phyloP scores from a whole-genome alignment of 192 early-diverging fungal genomes.

The Rhizoclosmatium globosum region DNA sequence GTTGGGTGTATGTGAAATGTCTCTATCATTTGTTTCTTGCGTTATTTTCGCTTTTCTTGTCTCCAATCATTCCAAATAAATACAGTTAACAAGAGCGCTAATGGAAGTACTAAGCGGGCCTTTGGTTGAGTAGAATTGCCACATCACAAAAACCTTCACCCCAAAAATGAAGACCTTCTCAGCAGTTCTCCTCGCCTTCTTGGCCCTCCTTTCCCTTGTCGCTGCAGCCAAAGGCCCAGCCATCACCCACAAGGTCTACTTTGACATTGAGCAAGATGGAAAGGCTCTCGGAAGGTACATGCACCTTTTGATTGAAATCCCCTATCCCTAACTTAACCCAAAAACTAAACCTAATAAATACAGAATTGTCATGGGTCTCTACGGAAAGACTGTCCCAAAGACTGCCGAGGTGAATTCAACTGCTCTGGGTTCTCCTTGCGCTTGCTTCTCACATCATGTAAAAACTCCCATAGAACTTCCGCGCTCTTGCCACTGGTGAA shows the following conservation, averaged over 20 bases:
- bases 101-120: too few species aligned
- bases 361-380: conserved; percentile 58
- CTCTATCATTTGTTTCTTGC: too few species aligned
- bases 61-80: not conserved
- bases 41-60: not conserved
- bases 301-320: not conserved
- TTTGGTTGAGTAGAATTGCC: too few species aligned
- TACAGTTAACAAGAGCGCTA: not conserved
- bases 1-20: too few species aligned
- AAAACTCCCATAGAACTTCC: conserved; percentile 77
- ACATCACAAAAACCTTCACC: not conserved
- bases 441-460: not conserved
- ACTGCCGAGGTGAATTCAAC: conserved; percentile 74
- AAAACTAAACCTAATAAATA: not conserved
- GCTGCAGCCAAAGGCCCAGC: conserved; percentile 58
- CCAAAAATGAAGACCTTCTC: conserved; percentile 24
- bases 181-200: conserved; percentile 39
- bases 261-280: conserved; percentile 59
- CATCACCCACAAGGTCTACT: conserved; percentile 61
- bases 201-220: conserved; percentile 41
- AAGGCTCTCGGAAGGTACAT: conserved; percentile 51
- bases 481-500: conserved; percentile 71
- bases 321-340: not conserved
- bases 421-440: conserved; percentile 76
- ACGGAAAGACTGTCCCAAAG: conserved; percentile 59